Evolutionary conservation across 441 rosid genomes (phyloP), one percentile per base, ranked within the genome.

Genomic region (Euphorbia schlechtendalii): DNA sequence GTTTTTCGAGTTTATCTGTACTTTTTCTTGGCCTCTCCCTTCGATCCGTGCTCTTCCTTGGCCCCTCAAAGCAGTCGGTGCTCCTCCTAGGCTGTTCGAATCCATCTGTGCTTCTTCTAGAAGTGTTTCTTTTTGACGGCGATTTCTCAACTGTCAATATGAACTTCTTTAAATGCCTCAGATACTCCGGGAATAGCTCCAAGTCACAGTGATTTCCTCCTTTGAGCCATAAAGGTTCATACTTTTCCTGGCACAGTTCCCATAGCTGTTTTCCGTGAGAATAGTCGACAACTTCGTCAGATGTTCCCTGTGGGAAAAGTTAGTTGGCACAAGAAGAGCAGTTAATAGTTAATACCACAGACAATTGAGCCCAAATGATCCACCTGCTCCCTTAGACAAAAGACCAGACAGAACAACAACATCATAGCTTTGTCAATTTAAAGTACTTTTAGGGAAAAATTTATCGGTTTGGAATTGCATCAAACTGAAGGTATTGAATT

Each of bases 151-250:
- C 88, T 0, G 97, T 56, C n/a, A 64, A 48, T 61, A 91, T 78
- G 65, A 94, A 94, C 78, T 91, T 94, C 88, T 89, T 89, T n/a
- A 94, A 92, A 79, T 94, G 99, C 78, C 86, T 86, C 70, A 91
- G 83, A 69, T 83, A 94, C 69, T 89, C 87, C 4, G 98, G 99
- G 65, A 72, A 87, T 56, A 76, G 85, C 83, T 94, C 99, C 46
- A 94, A 75, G 71, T 94, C 86, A 66, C 98, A 86, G 64, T 94
- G 99, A 76, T 82, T 89, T 48, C 98, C 99, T 27, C 96, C 96
- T 84, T 91, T 81, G 25, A 94, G 78, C 99, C 99, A 94, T 8
- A 91, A 76, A 13, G 98, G 99, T 73, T 94, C 98, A 17, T 89
- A 91, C 74, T 91, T 91, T 81, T 87, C 94, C 74, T 83, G 83